Evolutionary conservation across 805 yeast genomes (phyloP), one percentile per base, ranked within the genome.

Genomic region (Yarrowia yakushimensis): DNA sequence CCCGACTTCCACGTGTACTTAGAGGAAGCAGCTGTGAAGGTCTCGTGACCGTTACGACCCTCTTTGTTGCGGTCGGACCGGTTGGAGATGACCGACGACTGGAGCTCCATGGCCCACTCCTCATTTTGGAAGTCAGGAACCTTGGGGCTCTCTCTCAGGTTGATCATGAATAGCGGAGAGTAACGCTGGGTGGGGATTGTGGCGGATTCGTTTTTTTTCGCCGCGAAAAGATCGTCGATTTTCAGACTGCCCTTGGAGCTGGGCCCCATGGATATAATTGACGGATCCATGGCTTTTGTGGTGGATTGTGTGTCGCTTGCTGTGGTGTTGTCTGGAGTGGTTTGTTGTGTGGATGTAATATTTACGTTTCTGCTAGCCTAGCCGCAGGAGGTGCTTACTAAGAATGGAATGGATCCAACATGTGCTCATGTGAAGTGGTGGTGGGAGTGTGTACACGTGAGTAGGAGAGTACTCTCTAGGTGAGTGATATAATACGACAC

Each of bases 1-100:
- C 59, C 43, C 22, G 43, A 34, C 59, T 52, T 52, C 59, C 59
- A 52, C 59, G 59, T 52, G 43, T 52, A 52, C 59, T 52, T 52
- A 25, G 59, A 52, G 17, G 59, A 27, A 15, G 48, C 2, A 5
- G 42, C 43, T 52, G 59, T 36, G 43, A 52, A 52, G 33, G 59
- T 17, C 17, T 52, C 59, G 33, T 34, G 36, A 33, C 43, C 43
- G 43, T 34, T 34, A 11, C 59, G 59, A 9, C 43, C 43, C 3
- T 52, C 59, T 18, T 34, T 52, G 43, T 25, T 8, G 17, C 59
- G 42, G 6, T 52, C 59, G 4, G 43, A 23, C 1, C 59, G 59
- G 42, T 23, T 52, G 25, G 59, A 28, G 3, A 55, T 55, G 22
- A 55, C 61, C 36, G 48, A 41, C 11, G 61, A 13, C 39, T 55